Evolutionary conservation across 352 stramenopile species (phyloP).

Genomic region (Phytopythium aichiense): DNA sequence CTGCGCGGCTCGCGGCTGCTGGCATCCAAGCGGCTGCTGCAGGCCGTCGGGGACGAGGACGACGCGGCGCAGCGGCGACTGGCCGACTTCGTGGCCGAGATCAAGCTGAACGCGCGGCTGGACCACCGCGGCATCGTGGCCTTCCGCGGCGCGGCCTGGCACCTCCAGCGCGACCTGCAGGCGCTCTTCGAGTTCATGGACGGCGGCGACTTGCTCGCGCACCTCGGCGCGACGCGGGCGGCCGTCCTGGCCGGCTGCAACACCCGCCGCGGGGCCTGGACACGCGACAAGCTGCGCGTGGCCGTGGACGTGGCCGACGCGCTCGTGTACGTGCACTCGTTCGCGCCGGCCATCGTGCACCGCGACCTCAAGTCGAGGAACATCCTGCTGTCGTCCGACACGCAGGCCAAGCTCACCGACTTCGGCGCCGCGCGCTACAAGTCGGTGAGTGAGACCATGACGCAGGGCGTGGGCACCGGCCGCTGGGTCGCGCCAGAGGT

Average conservation of each 20-base stretch:
- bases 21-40: no score
- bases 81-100: conserved; percentile 2
- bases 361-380: conserved; percentile 52
- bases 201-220: conserved; percentile 11
- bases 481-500: conserved; percentile 37
- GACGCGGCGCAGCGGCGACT: not conserved
- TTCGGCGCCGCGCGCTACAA: conserved; percentile 13
- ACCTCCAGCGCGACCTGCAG: conserved; percentile 6
- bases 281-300: conserved; percentile 11
- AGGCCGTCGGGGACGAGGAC: not conserved
- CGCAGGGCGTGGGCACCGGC: conserved; percentile 12
- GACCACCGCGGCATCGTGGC: conserved; percentile 3
- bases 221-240: conserved; percentile 5
- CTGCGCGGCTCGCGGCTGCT: no score
- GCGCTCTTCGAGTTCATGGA: conserved; percentile 11
- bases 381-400: conserved; percentile 29
- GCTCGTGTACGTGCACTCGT: conserved; percentile 53
- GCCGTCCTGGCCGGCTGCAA: not conserved
- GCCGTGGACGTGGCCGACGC: conserved; percentile 44
- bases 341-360: conserved; percentile 41
- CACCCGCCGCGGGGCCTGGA: not conserved
- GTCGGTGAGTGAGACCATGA: conserved; percentile 18
- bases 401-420: conserved; percentile 25
- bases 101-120: conserved; percentile 6
- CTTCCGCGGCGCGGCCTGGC: conserved; percentile 8